These are phyloP conservation scores for Tolypocladium endophyticum DNA, from an alignment of 2,329 filamentous ascomycete genomes.

Conservation along the genomic window DNA sequence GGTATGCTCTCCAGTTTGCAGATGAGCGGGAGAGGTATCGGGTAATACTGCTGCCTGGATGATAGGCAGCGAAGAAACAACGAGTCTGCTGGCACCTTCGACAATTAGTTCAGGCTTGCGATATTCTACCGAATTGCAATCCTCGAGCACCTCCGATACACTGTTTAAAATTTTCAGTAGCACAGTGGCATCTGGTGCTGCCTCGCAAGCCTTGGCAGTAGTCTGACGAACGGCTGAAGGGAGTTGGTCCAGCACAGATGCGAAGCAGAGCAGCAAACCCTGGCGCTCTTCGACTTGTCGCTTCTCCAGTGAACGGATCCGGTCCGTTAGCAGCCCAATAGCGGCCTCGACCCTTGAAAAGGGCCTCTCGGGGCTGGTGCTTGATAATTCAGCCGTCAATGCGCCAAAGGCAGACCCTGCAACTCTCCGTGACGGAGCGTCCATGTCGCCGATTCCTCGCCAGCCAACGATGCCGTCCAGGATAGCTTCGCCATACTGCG, in stretches of 20 bases:
- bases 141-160: constrained; percentile 25
- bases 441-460: constrained; percentile 77
- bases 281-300: constrained; percentile 62
- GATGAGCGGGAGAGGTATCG: not conserved
- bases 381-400: constrained; percentile 34
- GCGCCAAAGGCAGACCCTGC: constrained; percentile 61
- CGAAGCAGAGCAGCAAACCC: constrained; percentile 52
- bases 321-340: constrained; percentile 30
- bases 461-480: constrained; percentile 65
- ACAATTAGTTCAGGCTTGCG: constrained; percentile 55
- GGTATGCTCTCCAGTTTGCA: constrained; percentile 12
- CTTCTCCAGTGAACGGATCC: constrained; percentile 31
- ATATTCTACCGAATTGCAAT: constrained; percentile 31
- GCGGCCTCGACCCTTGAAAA: constrained; percentile 19
- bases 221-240: constrained; percentile 12
- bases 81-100: constrained; percentile 48
- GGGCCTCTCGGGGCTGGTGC: constrained; percentile 7
- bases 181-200: constrained; percentile 11
- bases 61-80: constrained; percentile 40
- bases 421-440: constrained; percentile 60
- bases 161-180: constrained; percentile 17
- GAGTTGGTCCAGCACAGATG: constrained; percentile 42
- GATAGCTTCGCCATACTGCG: constrained; percentile 60
- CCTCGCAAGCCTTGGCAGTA: constrained; percentile 8
- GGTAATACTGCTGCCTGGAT: constrained; percentile 26